A percentile compares a stretch with the other conserved stretches of the same genome.
Evolutionary conservation across 2,329 filamentous ascomycete species (phyloP).

Genomic region (Chaetomiaceae sp.): DNA sequence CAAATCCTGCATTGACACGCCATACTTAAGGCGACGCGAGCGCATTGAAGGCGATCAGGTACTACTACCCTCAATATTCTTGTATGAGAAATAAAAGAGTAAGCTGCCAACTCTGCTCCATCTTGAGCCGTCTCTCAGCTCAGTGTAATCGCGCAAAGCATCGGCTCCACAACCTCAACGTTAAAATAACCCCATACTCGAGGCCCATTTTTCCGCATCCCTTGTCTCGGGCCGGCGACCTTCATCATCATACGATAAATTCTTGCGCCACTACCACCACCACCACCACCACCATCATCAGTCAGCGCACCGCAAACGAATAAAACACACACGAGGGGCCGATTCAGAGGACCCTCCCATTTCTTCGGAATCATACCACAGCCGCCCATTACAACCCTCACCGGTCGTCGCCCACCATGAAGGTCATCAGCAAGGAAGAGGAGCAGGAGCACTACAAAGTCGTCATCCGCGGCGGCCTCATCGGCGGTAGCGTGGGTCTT

Average conservation of each 20-base stretch:
- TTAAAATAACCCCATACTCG: not conserved
- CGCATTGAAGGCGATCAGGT: too few relatives aligned
- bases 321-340: constrained; percentile 8
- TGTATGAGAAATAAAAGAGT: too few relatives aligned
- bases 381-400: not conserved
- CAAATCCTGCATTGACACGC: not conserved
- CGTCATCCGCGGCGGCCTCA: constrained; percentile 73
- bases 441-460: constrained; percentile 77
- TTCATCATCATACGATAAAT: constrained; percentile 15
- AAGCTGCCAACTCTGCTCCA: too few relatives aligned
- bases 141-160: too few relatives aligned
- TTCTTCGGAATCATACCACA: not conserved
- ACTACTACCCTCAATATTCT: too few relatives aligned
- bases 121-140: too few relatives aligned
- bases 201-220: not conserved
- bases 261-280: not conserved
- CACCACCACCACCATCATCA: too few relatives aligned
- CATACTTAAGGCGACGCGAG: not conserved
- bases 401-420: too few relatives aligned
- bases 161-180: constrained; percentile 1
- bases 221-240: constrained; percentile 7
- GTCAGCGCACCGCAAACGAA: too few relatives aligned
- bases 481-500: constrained; percentile 68
- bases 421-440: constrained; percentile 92
- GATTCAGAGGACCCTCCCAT: not conserved